These are phyloP conservation scores for Psidium guajava DNA, from an alignment of 345 rosid species.

Conservation along the genomic window DNA sequence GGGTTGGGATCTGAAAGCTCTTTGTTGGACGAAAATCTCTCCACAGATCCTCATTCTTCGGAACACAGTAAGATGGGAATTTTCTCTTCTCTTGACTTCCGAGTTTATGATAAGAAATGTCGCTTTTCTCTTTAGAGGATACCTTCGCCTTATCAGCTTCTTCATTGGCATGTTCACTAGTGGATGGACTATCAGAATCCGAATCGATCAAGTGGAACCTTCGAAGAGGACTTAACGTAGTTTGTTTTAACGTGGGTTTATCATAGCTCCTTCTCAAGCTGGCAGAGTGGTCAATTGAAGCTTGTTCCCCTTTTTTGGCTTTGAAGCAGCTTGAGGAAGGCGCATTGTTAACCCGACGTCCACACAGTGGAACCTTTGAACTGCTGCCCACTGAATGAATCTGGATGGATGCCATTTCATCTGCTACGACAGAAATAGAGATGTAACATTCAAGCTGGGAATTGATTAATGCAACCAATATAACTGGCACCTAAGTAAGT, in stretches of 20 bases:
- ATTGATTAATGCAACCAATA: not conserved
- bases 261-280: conserved; percentile 19
- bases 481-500: not conserved
- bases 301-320: conserved; percentile 17
- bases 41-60: conserved; percentile 46
- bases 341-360: conserved; percentile 22
- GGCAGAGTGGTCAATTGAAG: conserved; percentile 28
- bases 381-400: conserved; percentile 46
- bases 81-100: conserved; percentile 23
- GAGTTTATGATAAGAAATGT: not conserved
- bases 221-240: conserved; percentile 69
- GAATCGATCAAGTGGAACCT: conserved; percentile 78
- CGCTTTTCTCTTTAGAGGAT: conserved; percentile 10
- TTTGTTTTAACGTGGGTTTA: conserved; percentile 31
- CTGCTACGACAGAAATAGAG: conserved; percentile 18
- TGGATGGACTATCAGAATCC: conserved; percentile 52
- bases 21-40: conserved; percentile 42
- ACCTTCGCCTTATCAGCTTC: conserved; percentile 15
- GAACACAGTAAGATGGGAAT: conserved; percentile 1
- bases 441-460: not conserved
- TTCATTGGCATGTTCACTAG: conserved; percentile 8
- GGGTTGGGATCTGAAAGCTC: conserved; percentile 42
- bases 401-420: conserved; percentile 22
- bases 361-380: conserved; percentile 48
- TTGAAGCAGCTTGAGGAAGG: conserved; percentile 23